Conservation (phyloP, 805 yeast species). For the Lipomyces orientalis region DNA sequence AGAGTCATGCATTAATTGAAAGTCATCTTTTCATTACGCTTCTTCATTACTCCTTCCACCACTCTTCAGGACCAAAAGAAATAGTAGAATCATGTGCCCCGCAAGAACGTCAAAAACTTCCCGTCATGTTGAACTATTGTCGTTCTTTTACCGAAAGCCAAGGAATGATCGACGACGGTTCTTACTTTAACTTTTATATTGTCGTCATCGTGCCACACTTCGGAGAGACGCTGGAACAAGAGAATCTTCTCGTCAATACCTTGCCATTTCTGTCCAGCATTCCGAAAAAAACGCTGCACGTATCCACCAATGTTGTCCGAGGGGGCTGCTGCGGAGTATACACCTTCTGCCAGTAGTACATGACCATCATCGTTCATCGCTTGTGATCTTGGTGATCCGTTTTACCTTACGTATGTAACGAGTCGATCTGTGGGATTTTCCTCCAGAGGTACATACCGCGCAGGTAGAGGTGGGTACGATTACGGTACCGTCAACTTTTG, state of each 20-base stretch:
- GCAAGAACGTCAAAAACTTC: slow-evolving; percentile 7
- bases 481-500: no score
- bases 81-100: slow-evolving; percentile 8
- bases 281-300: slow-evolving; percentile 1
- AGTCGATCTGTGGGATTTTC: slow-evolving; percentile 1
- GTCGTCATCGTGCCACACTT: not conserved
- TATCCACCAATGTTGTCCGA: slow-evolving; percentile 3
- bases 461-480: not conserved
- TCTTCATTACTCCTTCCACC: slow-evolving; percentile 9
- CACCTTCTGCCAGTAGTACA: slow-evolving; percentile 3
- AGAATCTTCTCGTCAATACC: slow-evolving; percentile 4
- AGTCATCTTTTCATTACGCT: slow-evolving; percentile 5
- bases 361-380: slow-evolving; percentile 1
- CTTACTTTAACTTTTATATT: slow-evolving; percentile 4
- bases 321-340: not conserved
- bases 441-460: slow-evolving; percentile 1
- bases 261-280: slow-evolving; percentile 1
- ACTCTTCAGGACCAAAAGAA: slow-evolving; percentile 6
- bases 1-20: slow-evolving; percentile 8
- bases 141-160: slow-evolving; percentile 9
- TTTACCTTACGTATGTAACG: slow-evolving; percentile 1
- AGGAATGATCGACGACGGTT: slow-evolving; percentile 8
- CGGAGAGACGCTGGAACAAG: slow-evolving; percentile 2
- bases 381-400: slow-evolving; percentile 1
- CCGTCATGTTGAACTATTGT: slow-evolving; percentile 10